Percentiles rank a stretch among this genome's conserved stretches.
Evolutionary conservation across 179 eudicot genomes (phyloP).

Genomic region (Silene noctiflora): DNA sequence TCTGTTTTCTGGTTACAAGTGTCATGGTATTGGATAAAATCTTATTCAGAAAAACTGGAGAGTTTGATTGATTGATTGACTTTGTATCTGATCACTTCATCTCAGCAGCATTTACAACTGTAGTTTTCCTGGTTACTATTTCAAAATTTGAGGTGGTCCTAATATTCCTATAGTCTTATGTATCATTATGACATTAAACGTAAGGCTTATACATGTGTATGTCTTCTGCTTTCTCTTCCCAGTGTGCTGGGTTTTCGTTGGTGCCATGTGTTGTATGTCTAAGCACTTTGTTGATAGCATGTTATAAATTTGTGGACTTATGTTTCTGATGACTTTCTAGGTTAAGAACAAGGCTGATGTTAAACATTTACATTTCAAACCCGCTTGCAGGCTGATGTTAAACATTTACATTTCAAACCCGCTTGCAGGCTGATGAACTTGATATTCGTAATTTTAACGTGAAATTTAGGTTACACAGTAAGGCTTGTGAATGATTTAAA

Average conservation of each 20-base stretch:
- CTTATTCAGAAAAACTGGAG: neutral
- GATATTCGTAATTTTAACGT: neutral
- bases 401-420: neutral
- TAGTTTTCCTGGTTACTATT: neutral
- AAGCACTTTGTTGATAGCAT: neutral
- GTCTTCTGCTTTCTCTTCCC: neutral
- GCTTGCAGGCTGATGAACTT: neutral
- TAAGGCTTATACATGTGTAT: neutral
- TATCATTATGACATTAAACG: neutral
- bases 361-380: neutral
- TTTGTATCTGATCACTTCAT: neutral
- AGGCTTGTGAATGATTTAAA: neutral
- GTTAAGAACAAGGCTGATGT: neutral
- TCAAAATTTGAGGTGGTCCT: neutral
- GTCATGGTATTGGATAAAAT: neutral
- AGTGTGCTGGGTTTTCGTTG: neutral
- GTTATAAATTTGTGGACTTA: neutral
- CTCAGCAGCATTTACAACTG: neutral
- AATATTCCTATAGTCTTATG: neutral
- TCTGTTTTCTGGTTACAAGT: constrained; percentile 1
- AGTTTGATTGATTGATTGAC: neutral
- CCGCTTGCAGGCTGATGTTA: neutral
- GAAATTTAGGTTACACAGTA: neutral
- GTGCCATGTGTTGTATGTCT: constrained; percentile 2
- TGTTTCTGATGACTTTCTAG: neutral